Evolutionary conservation across 2,329 filamentous ascomycete species (phyloP).

Genomic region (Juglanconis juglandina): DNA sequence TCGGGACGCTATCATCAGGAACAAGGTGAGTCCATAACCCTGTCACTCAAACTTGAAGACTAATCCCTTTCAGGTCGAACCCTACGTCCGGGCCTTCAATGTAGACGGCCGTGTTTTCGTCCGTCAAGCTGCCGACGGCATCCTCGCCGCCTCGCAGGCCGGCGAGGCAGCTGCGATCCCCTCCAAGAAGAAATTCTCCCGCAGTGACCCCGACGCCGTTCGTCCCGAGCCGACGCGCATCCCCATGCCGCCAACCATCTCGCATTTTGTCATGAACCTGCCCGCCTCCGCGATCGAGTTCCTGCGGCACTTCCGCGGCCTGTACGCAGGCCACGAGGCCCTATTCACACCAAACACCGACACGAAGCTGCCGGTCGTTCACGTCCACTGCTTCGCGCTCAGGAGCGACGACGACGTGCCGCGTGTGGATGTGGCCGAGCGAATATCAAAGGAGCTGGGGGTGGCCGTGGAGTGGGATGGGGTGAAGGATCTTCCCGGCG

Average conservation of each 20-base stretch:
- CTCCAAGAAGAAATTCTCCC: conserved; percentile 39
- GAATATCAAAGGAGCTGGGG: conserved; percentile 60
- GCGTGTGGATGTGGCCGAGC: conserved; percentile 60
- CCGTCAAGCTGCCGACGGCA: conserved; percentile 59
- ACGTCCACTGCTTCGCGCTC: conserved; percentile 90
- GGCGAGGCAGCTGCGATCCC: conserved; percentile 54
- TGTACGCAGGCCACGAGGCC: conserved; percentile 69
- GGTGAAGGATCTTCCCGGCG: conserved; percentile 40
- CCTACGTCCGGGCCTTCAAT: conserved; percentile 77
- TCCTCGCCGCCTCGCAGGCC: conserved; percentile 48
- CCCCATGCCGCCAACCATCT: conserved; percentile 68
- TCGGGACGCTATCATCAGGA: conserved; percentile 64
- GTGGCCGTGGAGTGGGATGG: conserved; percentile 45
- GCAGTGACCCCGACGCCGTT: conserved; percentile 23
- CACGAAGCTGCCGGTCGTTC: conserved; percentile 71
- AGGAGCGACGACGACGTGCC: conserved; percentile 73
- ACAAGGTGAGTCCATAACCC: conserved; percentile 61
- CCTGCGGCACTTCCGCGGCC: conserved; percentile 68
- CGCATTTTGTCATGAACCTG: conserved; percentile 98
- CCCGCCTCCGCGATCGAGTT: conserved; percentile 87
- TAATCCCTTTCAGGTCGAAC: conserved; percentile 44
- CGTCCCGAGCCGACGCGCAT: conserved; percentile 34
- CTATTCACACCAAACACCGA: conserved; percentile 61
- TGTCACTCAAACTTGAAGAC: background rate
- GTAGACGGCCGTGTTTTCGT: conserved; percentile 82